Conservation (phyloP, 768 basidiomycete species). For the Amanita muscaria region DNA sequence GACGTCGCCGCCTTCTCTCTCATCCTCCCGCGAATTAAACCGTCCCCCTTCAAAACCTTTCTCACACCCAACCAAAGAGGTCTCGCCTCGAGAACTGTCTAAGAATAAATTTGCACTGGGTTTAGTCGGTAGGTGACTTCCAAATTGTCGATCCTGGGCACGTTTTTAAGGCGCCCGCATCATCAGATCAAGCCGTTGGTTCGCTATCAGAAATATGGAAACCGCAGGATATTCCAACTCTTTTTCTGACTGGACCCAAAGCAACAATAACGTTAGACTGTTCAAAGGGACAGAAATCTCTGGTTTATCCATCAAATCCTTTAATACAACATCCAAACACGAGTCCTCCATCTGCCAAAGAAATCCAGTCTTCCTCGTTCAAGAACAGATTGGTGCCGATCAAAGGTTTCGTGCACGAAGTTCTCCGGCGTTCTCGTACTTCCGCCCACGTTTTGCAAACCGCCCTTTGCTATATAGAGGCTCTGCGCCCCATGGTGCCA, state of each 20-base stretch:
- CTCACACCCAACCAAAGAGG: constrained; percentile 23
- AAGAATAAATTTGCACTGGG: constrained; percentile 62
- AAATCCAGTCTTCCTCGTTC: constrained; percentile 1
- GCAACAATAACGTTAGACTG: constrained; percentile 20
- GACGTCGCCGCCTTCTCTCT: constrained; percentile 35
- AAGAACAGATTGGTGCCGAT: constrained; percentile 40
- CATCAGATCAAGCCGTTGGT: constrained; percentile 71
- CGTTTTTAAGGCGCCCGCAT: neutral
- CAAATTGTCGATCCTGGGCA: neutral
- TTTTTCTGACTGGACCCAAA: constrained; percentile 29
- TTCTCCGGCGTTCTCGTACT: constrained; percentile 78
- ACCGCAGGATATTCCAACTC: constrained; percentile 60
- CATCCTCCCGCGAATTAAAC: constrained; percentile 10
- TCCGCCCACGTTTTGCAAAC: constrained; percentile 80
- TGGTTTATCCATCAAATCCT: constrained; percentile 19
- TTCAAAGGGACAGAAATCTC: constrained; percentile 10
- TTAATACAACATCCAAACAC: too few species aligned
- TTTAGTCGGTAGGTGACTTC: constrained; percentile 54
- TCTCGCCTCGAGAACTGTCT: constrained; percentile 24
- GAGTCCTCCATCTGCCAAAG: constrained; percentile 15
- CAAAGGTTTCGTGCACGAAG: constrained; percentile 79
- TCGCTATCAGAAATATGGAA: constrained; percentile 75
- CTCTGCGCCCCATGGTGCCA: constrained; percentile 63
- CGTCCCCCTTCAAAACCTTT: constrained; percentile 28
- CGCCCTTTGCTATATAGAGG: constrained; percentile 82